phyloP scores from a whole-genome alignment of 2,329 filamentous ascomycete species.

The Alternaria triticina region DNA sequence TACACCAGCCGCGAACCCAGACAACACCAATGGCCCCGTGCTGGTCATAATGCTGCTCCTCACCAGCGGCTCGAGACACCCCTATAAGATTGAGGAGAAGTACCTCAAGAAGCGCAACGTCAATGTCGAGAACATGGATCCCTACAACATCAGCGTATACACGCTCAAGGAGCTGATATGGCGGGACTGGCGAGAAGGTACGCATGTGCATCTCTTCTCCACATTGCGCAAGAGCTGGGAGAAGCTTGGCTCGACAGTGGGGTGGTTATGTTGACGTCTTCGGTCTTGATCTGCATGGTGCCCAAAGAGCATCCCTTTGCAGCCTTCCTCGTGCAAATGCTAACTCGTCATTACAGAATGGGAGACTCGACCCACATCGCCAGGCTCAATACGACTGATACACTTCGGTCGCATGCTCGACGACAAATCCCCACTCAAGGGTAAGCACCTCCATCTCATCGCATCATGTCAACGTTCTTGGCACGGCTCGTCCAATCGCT shows the following conservation, averaged over 20 bases:
- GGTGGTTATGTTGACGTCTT: neutral
- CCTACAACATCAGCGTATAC: slow-evolving; percentile 90
- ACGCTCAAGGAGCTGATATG: slow-evolving; percentile 93
- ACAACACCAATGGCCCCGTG: slow-evolving; percentile 49
- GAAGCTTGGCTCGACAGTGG: neutral
- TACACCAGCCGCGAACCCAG: slow-evolving; percentile 47
- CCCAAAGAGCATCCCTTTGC: neutral
- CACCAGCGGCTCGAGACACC: slow-evolving; percentile 81
- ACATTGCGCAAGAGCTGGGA: neutral
- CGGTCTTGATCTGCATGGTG: neutral
- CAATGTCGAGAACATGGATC: slow-evolving; percentile 75
- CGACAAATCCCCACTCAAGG: slow-evolving; percentile 83
- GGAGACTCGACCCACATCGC: slow-evolving; percentile 84
- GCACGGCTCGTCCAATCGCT: slow-evolving; percentile 27
- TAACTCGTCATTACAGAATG: slow-evolving; percentile 64
- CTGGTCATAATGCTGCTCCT: slow-evolving; percentile 84
- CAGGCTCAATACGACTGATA: slow-evolving; percentile 88
- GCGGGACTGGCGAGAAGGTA: slow-evolving; percentile 84
- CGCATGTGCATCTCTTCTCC: slow-evolving; percentile 12
- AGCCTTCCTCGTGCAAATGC: slow-evolving; percentile 1
- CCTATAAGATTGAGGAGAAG: slow-evolving; percentile 86
- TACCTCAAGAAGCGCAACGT: slow-evolving; percentile 85
- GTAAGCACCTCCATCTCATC: slow-evolving; percentile 59
- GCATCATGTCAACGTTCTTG: slow-evolving; percentile 16
- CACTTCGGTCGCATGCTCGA: slow-evolving; percentile 90